Conservation (phyloP, 73 alveolate genomes). For the Stentor coeruleus region DNA sequence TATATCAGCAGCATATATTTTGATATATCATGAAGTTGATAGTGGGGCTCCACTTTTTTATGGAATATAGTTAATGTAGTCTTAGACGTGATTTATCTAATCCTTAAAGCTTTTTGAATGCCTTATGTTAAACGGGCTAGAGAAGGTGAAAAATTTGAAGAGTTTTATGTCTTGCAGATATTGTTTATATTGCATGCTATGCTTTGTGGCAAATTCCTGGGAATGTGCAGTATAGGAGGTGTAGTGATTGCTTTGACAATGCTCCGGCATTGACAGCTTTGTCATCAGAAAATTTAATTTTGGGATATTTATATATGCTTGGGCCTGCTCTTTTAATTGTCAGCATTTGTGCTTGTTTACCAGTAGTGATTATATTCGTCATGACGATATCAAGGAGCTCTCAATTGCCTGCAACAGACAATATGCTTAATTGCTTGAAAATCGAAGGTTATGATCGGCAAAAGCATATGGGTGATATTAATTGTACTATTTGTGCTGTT, state of each 20-base stretch:
- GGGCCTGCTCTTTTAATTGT: too few relatives aligned
- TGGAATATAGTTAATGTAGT: not conserved
- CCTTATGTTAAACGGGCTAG: conserved; percentile 1
- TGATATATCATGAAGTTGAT: too few relatives aligned
- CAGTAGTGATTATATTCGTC: not conserved
- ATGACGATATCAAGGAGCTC: not conserved
- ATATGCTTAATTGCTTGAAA: not conserved
- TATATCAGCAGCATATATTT: too few relatives aligned
- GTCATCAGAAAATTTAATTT: too few relatives aligned
- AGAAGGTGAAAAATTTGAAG: not conserved
- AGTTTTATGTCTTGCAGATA: not conserved
- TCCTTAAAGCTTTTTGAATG: not conserved
- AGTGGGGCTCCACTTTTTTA: not conserved
- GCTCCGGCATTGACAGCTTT: too few relatives aligned
- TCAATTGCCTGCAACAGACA: not conserved
- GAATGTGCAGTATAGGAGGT: too few relatives aligned
- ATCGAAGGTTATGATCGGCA: not conserved
- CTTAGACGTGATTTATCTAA: not conserved
- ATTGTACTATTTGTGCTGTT: conserved; percentile 71
- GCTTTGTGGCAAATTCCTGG: too few relatives aligned
- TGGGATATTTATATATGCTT: too few relatives aligned
- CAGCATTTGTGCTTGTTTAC: too few relatives aligned
- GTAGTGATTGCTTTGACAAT: too few relatives aligned
- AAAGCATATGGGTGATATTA: conserved; percentile 11
- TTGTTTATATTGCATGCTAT: not conserved